Conservation (phyloP, 495 filamentous ascomycete species). For the Beverwykella pulmonaria region DNA sequence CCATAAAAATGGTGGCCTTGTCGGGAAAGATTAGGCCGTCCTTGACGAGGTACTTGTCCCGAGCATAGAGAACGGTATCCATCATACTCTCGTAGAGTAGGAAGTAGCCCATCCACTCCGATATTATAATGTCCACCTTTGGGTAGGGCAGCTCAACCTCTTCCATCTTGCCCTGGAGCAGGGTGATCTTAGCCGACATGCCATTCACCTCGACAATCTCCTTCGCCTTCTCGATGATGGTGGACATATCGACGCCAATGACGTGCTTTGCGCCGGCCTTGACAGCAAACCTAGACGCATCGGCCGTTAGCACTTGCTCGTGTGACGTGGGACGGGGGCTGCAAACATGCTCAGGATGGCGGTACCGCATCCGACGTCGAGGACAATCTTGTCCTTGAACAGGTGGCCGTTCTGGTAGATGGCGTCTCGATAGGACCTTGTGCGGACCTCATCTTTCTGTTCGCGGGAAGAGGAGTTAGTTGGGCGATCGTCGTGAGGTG, state of each 20-base stretch:
- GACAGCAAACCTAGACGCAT: constrained; percentile 81
- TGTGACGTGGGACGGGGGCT: constrained; percentile 7
- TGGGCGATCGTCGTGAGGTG: constrained; percentile 24
- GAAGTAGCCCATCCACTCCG: constrained; percentile 99
- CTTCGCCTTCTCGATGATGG: constrained; percentile 91
- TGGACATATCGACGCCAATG: constrained; percentile 95
- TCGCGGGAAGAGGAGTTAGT: constrained; percentile 22
- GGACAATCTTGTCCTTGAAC: constrained; percentile 95
- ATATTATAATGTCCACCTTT: constrained; percentile 97
- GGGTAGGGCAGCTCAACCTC: constrained; percentile 85
- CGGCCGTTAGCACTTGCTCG: constrained; percentile 15
- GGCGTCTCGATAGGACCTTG: constrained; percentile 90
- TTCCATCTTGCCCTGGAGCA: constrained; percentile 94
- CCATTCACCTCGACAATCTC: constrained; percentile 89
- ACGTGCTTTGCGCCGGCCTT: constrained; percentile 92
- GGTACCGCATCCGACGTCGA: constrained; percentile 97
- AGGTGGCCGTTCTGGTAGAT: constrained; percentile 95
- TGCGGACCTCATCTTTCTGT: constrained; percentile 98
- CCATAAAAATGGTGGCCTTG: constrained; percentile 86
- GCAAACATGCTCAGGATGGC: constrained; percentile 82
- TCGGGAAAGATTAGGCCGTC: constrained; percentile 90
- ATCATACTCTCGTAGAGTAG: constrained; percentile 98
- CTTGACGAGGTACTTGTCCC: constrained; percentile 83
- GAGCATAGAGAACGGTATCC: constrained; percentile 90
- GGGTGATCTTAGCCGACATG: constrained; percentile 80